A percentile compares a stretch with the other conserved stretches of the same genome.
Evolutionary conservation across 2,329 filamentous ascomycete genomes (phyloP).

Genomic region (Camptophora hylomeconis): DNA sequence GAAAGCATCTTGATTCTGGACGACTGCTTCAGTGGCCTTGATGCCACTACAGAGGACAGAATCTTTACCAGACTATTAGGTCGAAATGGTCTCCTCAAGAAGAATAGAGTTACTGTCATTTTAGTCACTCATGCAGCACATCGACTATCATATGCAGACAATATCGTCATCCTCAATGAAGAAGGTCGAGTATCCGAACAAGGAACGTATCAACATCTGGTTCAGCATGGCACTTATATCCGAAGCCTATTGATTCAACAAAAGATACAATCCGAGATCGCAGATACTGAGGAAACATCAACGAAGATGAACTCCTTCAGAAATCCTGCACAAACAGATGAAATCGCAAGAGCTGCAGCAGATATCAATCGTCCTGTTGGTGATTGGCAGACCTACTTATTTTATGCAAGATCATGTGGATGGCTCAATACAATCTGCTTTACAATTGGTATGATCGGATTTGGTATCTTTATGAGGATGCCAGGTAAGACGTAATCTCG

Average conservation of each 20-base stretch:
- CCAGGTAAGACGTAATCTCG: too few species aligned
- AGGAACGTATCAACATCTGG: slow-evolving; percentile 26
- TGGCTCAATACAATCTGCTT: too few species aligned
- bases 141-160: slow-evolving; percentile 29
- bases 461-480: too few species aligned
- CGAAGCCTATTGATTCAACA: slow-evolving; percentile 22
- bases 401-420: slow-evolving; percentile 28
- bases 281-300: slow-evolving; percentile 5
- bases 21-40: slow-evolving; percentile 39
- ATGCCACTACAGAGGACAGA: slow-evolving; percentile 35
- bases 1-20: slow-evolving; percentile 37
- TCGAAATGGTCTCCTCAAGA: slow-evolving; percentile 31
- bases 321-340: slow-evolving; percentile 15
- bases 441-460: too few species aligned
- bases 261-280: slow-evolving; percentile 21
- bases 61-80: slow-evolving; percentile 37
- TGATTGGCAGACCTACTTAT: not conserved
- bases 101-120: slow-evolving; percentile 27
- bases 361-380: slow-evolving; percentile 1
- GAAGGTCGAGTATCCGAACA: slow-evolving; percentile 28
- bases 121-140: slow-evolving; percentile 23
- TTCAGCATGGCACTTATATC: slow-evolving; percentile 26
- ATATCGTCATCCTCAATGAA: slow-evolving; percentile 27
- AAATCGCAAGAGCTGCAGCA: slow-evolving; percentile 24
- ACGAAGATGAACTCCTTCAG: slow-evolving; percentile 3